Evolutionary conservation across 2,329 filamentous ascomycete genomes (phyloP).

Genomic region (Fusarium secorum): DNA sequence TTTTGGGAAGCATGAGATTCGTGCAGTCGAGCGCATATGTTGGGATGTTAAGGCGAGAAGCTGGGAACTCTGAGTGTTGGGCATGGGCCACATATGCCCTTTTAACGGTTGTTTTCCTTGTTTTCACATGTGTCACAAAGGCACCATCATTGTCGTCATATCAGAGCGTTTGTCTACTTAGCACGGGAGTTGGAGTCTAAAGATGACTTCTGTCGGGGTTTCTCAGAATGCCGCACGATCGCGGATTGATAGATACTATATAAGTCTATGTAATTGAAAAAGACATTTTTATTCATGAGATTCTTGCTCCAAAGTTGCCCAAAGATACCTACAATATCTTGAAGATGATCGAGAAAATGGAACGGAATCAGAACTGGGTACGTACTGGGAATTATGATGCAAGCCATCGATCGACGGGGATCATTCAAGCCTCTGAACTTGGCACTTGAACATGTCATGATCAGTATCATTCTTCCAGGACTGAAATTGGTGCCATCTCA

Average conservation of each 20-base stretch:
- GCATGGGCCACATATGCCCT: slow-evolving; percentile 9
- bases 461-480: neutral
- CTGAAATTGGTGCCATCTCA: neutral
- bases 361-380: neutral
- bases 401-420: neutral
- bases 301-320: neutral
- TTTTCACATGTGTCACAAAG: slow-evolving; percentile 26
- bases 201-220: slow-evolving; percentile 13
- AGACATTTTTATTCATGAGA: neutral
- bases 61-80: slow-evolving; percentile 12
- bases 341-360: neutral
- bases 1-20: slow-evolving; percentile 26
- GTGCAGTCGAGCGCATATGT: slow-evolving; percentile 22
- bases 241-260: slow-evolving; percentile 28
- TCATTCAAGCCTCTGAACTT: neutral
- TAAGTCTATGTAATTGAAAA: slow-evolving; percentile 32
- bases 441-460: neutral
- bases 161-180: slow-evolving; percentile 39
- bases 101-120: slow-evolving; percentile 24
- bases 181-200: slow-evolving; percentile 39
- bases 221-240: slow-evolving; percentile 20
- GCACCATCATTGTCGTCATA: slow-evolving; percentile 32
- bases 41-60: slow-evolving; percentile 29
- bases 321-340: neutral
- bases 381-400: neutral